phyloP scores from a whole-genome alignment of 768 basidiomycete genomes.

The Phaeolepiota aurea region DNA sequence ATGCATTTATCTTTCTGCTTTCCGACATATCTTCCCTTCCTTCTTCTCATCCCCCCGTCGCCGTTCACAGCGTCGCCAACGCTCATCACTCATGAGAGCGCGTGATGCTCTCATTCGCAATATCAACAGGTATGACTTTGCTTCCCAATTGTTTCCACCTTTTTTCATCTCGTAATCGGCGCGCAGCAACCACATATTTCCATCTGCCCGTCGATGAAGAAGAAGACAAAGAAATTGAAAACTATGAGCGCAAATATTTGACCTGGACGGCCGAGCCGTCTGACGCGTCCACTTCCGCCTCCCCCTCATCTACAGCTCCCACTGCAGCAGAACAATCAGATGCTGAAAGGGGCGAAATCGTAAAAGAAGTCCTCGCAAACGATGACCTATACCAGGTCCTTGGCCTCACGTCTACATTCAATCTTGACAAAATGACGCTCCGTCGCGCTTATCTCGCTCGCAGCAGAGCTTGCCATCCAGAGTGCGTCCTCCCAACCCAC shows the following conservation, averaged over 20 bases:
- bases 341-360: not conserved
- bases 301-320: conserved; percentile 3
- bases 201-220: conserved; percentile 55
- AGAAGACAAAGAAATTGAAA: conserved; percentile 37
- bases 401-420: conserved; percentile 42
- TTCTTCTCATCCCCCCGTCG: not conserved
- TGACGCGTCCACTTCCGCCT: conserved; percentile 3
- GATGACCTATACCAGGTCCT: conserved; percentile 71
- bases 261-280: conserved; percentile 40
- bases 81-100: conserved; percentile 6
- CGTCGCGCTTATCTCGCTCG: conserved; percentile 70
- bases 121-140: conserved; percentile 30
- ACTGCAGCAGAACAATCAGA: conserved; percentile 2
- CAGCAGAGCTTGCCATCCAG: conserved; percentile 77
- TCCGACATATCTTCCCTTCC: not conserved
- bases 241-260: conserved; percentile 36
- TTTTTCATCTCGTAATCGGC: not conserved
- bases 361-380: conserved; percentile 42
- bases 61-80: conserved; percentile 3
- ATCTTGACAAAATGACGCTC: conserved; percentile 53
- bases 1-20: not conserved
- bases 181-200: conserved; percentile 52
- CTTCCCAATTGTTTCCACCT: not conserved
- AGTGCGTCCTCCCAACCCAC: conserved; percentile 42
- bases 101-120: conserved; percentile 37